Evolutionary conservation across 2,329 filamentous ascomycete genomes (phyloP).

Genomic region (Cadophora gregata): DNA sequence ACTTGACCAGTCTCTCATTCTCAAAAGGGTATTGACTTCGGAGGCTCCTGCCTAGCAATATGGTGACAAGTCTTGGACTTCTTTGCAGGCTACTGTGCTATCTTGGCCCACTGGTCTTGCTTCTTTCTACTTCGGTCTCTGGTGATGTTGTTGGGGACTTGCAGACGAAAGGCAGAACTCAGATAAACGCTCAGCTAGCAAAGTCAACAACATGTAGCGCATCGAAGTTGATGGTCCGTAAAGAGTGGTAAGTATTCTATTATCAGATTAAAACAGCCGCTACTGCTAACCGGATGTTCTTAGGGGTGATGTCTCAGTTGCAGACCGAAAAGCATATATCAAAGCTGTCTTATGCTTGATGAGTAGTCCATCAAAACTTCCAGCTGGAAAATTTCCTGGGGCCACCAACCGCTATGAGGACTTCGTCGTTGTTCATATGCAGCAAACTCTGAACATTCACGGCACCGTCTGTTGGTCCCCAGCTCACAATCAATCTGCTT

Average conservation of each 20-base stretch:
- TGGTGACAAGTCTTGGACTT: constrained; percentile 20
- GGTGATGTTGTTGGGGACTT: constrained; percentile 31
- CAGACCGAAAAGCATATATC: constrained; percentile 41
- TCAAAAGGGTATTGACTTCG: constrained; percentile 5
- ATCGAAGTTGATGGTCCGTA: constrained; percentile 1
- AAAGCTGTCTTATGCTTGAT: constrained; percentile 47
- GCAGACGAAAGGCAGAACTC: constrained; percentile 31
- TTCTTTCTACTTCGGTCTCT: constrained; percentile 16
- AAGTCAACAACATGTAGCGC: constrained; percentile 14
- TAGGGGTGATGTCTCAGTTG: constrained; percentile 12
- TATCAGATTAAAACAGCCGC: background rate
- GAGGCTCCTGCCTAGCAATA: constrained; percentile 13
- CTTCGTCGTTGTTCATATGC: constrained; percentile 46
- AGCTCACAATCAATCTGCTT: background rate
- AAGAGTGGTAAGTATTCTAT: constrained; percentile 9
- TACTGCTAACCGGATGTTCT: background rate
- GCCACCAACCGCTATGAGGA: constrained; percentile 45
- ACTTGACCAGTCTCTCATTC: constrained; percentile 15
- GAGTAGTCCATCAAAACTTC: constrained; percentile 42
- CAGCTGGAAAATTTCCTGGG: constrained; percentile 36
- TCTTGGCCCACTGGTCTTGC: constrained; percentile 13
- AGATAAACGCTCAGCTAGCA: constrained; percentile 29
- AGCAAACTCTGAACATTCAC: constrained; percentile 40
- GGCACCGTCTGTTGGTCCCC: constrained; percentile 31
- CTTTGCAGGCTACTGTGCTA: constrained; percentile 21